Base-by-base conservation (phyloP, 2,329 filamentous ascomycete species). In the Fusarium bactridioides region DNA sequence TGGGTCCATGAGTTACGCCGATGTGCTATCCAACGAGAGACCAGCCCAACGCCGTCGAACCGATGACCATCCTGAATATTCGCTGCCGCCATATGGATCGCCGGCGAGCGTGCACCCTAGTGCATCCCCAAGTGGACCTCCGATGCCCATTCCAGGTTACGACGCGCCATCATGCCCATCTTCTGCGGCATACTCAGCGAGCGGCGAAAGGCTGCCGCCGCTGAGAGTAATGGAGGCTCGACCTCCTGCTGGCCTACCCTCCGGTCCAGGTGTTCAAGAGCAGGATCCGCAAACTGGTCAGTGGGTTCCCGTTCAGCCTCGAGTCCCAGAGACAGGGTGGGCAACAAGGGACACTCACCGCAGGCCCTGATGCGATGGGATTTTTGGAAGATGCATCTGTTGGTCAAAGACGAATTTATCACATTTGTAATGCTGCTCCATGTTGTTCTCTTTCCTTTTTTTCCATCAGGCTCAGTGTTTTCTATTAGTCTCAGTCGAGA, bases 21-120 rank as follows among this genome's bases (percentile, higher is more conserved):
- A 88, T 54, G 76, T 81, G 10, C 80, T 83, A 11, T 82, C 82
- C 27, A 80, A 82, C 27, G 86, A 87, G 64, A 82, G 84, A 59
- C 82, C 86, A 9, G 75, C 82, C 25, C 83, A 85, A 70, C 82
- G 86, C 57, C 82, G 85, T 16, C 81, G 85, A 69, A 86, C 84
- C 9, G 86, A 88, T 29, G 82, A 85, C 13, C 82, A 84, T 10
- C 80, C 84, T 8, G 84, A 86, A 10, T 83, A 81, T 40, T 76
- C 80, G 9, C 80, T 81, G 37, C 77, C 80, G 11, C 77, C 82
- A 5, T 87, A 85, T 57, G 81, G 78, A 45, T 78, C 83, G 18
- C 68, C 72, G 21, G 67, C 67, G 43, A 74, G 69, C 45, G 44
- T 54, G 23, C 77, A 80, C 23, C 75, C 79, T 0, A 66, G 67